Evolutionary conservation across 345 rosid genomes (phyloP).

Genomic region (Arabidopsis suecica): DNA sequence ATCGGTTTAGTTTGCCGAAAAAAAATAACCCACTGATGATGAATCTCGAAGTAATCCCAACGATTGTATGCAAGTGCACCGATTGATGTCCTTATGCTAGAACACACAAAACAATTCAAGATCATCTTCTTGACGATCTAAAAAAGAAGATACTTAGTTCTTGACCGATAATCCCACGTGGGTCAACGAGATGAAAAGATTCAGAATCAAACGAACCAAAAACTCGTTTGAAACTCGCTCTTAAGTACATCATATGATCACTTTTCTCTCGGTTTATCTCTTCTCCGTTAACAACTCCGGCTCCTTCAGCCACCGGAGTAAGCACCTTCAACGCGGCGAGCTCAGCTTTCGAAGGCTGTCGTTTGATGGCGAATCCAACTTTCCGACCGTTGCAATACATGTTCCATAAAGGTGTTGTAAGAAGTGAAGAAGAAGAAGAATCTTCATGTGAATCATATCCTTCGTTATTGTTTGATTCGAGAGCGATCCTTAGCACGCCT

Average conservation of each 20-base stretch:
- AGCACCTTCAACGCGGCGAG: slow-evolving; percentile 56
- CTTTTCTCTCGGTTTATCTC: slow-evolving; percentile 36
- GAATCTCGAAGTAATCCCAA: slow-evolving; percentile 31
- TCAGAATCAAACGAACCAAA: slow-evolving; percentile 58
- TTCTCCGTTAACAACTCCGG: slow-evolving; percentile 63
- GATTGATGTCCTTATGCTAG: slow-evolving; percentile 15
- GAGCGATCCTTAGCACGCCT: slow-evolving; percentile 63
- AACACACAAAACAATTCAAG: slow-evolving; percentile 6
- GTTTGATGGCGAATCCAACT: slow-evolving; percentile 68
- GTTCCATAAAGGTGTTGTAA: slow-evolving; percentile 64
- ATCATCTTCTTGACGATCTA: slow-evolving; percentile 43
- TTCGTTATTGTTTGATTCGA: slow-evolving; percentile 46
- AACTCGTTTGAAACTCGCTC: slow-evolving; percentile 64
- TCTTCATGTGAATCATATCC: slow-evolving; percentile 6
- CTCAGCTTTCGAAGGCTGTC: slow-evolving; percentile 57
- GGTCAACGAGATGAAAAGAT: slow-evolving; percentile 77
- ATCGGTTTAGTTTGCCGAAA: slow-evolving; percentile 21
- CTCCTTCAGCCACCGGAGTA: slow-evolving; percentile 61
- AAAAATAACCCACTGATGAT: not conserved
- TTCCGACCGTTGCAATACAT: slow-evolving; percentile 75
- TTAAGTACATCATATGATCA: slow-evolving; percentile 65
- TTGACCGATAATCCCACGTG: slow-evolving; percentile 68
- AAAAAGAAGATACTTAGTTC: slow-evolving; percentile 74
- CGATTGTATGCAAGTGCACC: slow-evolving; percentile 29
- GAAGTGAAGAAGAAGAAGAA: slow-evolving; percentile 39